Base-by-base conservation (phyloP, 371 early-diverging fungal genomes). In the Phascolomyces articulosus region DNA sequence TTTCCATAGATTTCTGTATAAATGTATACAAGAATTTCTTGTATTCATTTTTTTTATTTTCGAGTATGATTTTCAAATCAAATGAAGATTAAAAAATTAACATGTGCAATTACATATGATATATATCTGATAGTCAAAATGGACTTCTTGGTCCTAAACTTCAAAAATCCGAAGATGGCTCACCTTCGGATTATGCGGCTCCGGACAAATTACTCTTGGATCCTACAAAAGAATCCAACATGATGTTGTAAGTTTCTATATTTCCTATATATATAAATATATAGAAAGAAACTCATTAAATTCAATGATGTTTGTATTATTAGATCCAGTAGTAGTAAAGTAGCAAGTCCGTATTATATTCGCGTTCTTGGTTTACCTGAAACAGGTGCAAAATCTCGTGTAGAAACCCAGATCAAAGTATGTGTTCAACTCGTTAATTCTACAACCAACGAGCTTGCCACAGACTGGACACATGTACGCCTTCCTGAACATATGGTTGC, bases 321-420 rank as follows among this genome's bases (percentile, higher is more conserved):
- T 34, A 34, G 34, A 34, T 11, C 34, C 11, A 2, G 73, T 38
- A 24, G 26, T 24, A 61, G 63, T 29, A 71, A 65, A 54, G 57
- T 55, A 29, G 77, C 74, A 55, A 70, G 64, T 15, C 77, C 73
- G 20, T 80, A 73, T 67, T 82, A 80, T 58, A 77, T 90, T 60
- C 71, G 83, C 11, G 84, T 90, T 13, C 77, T 88, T 18, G 94
- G 93, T 6, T 81, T 93, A 16, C 90, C 94, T 9, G 71, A 68
- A 49, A 82, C 84, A 31, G 90, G 91, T 27, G 94, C 92, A 10
- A 90, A 91, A 63, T 91, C 91, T 18, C 78, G 93, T 21, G 94
- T 93, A 23, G 93, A 93, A 66, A 93, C 94, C 29, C 94, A 93
- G 68, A 91, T 91, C 71, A 92, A 91, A 62, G 76, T 93, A 8